Percentiles rank a stretch among this genome's conserved stretches.
Conservation (phyloP, 768 basidiomycete genomes). For the Sarcodon sp. region DNA sequence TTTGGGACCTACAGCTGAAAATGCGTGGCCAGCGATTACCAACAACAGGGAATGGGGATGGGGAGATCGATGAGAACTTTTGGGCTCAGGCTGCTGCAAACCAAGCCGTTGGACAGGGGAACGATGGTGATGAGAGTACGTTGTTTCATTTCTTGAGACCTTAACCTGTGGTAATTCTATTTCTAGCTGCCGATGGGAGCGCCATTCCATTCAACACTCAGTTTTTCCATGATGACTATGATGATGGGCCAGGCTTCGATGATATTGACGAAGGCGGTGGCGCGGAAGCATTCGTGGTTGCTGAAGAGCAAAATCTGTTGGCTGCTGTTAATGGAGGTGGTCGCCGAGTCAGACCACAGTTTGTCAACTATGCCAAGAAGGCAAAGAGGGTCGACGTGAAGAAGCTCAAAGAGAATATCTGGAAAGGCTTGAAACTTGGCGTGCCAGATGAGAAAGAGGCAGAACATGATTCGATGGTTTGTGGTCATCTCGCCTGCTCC, state of each 20-base stretch:
- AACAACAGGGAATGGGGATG: conserved; percentile 51
- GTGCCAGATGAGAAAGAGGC: conserved; percentile 30
- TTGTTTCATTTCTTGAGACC: background rate
- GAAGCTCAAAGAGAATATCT: conserved; percentile 95
- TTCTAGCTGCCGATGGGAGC: conserved; percentile 29
- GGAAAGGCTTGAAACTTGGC: conserved; percentile 82
- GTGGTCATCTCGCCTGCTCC: background rate
- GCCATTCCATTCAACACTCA: conserved; percentile 86
- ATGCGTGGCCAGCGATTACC: conserved; percentile 68
- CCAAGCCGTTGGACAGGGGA: conserved; percentile 49
- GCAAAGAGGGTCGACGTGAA: conserved; percentile 96
- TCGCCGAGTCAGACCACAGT: conserved; percentile 73
- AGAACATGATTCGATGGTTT: conserved; percentile 18
- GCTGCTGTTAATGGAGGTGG: conserved; percentile 68
- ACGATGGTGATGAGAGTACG: conserved; percentile 56
- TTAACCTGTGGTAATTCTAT: background rate
- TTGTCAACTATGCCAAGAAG: conserved; percentile 87
- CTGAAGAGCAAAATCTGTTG: conserved; percentile 79
- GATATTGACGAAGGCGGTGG: conserved; percentile 53
- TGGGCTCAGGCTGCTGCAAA: conserved; percentile 94
- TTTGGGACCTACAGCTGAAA: conserved; percentile 44
- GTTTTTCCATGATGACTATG: conserved; percentile 90
- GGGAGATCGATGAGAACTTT: conserved; percentile 91
- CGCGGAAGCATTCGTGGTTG: conserved; percentile 28
- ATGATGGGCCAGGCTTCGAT: conserved; percentile 55